These are phyloP conservation scores for Melampsora larici-populina DNA, from an alignment of 1,284 basidiomycete genomes.

Conservation along the genomic window DNA sequence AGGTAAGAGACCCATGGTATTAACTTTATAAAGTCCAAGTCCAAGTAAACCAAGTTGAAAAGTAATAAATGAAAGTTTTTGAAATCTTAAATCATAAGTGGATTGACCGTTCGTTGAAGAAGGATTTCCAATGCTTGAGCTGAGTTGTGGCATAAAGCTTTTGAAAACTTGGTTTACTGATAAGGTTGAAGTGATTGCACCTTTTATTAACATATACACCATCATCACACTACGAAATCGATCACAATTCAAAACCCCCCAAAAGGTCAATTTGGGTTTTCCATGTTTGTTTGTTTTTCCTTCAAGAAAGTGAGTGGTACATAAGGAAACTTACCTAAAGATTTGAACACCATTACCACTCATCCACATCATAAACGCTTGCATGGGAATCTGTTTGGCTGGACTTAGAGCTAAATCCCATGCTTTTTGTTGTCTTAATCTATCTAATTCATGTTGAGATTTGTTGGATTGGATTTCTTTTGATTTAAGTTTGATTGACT, in stretches of 20 bases:
- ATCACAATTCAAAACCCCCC: background rate
- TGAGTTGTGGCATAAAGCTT: constrained; percentile 62
- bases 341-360: constrained; percentile 87
- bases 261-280: background rate
- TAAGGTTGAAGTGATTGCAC: constrained; percentile 48
- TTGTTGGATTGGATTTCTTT: no score
- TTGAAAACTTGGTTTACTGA: constrained; percentile 49
- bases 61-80: constrained; percentile 66
- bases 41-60: constrained; percentile 71
- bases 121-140: constrained; percentile 62
- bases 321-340: constrained; percentile 56
- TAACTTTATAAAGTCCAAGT: constrained; percentile 84
- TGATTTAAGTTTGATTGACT: no score
- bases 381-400: constrained; percentile 85
- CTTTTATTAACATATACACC: constrained; percentile 50
- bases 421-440: constrained; percentile 48
- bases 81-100: constrained; percentile 60
- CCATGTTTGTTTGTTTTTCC: background rate
- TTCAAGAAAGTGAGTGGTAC: background rate
- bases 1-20: constrained; percentile 80
- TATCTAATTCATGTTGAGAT: constrained; percentile 14
- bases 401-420: constrained; percentile 58
- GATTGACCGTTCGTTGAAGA: constrained; percentile 58
- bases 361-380: constrained; percentile 94
- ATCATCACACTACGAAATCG: constrained; percentile 48